Evolutionary conservation across 768 basidiomycete species (phyloP).

Genomic region (Pisolithus albus): DNA sequence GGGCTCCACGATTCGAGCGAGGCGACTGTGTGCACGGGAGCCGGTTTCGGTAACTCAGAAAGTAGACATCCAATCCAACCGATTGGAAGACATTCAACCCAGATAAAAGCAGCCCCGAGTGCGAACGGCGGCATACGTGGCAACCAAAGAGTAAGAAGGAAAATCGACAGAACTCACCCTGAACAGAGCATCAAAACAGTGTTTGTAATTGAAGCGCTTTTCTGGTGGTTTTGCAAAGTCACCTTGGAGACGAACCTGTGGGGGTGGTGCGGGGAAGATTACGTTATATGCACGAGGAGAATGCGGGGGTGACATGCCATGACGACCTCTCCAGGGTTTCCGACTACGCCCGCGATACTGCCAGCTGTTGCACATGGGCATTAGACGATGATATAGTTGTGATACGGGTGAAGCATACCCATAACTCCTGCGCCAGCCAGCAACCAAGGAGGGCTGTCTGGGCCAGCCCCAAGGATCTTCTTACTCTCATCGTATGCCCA

Average conservation of each 20-base stretch:
- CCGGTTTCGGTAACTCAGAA: no score
- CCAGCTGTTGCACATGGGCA: conserved; percentile 48
- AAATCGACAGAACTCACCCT: conserved; percentile 46
- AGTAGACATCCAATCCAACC: no score
- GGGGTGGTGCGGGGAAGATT: neutral
- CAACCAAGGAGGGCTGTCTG: conserved; percentile 71
- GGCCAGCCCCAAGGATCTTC: conserved; percentile 64
- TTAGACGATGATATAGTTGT: neutral
- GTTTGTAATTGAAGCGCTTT: conserved; percentile 85
- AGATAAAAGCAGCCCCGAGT: neutral
- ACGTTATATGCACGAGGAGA: conserved; percentile 4
- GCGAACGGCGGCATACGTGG: neutral
- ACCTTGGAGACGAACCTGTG: conserved; percentile 73
- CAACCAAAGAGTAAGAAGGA: neutral
- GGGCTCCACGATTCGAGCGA: no score
- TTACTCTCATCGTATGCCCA: conserved; percentile 92
- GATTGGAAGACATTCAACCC: no score
- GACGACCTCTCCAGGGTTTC: conserved; percentile 81
- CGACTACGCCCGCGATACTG: conserved; percentile 79
- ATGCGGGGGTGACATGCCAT: conserved; percentile 39
- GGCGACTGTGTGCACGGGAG: no score
- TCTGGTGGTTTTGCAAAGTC: conserved; percentile 86
- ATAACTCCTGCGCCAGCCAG: conserved; percentile 77
- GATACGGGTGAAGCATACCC: conserved; percentile 45
- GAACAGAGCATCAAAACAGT: conserved; percentile 83